Conservation (phyloP, 768 basidiomycete genomes). For the Scleroderma citrinum region DNA sequence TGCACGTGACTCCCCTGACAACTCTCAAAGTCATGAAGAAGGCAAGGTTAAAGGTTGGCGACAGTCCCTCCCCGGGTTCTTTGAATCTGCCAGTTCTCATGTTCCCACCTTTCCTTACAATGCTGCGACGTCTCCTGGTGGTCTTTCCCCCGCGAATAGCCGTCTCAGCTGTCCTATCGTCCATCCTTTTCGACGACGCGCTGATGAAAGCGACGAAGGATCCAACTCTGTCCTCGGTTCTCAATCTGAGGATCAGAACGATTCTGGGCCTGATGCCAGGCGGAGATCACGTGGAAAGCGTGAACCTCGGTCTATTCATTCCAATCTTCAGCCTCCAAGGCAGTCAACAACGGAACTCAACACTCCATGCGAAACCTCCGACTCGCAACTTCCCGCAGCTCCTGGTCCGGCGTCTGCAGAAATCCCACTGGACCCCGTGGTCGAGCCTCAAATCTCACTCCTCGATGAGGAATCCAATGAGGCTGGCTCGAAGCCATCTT, state of each 20-base stretch:
- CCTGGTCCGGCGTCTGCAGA: conserved; percentile 1
- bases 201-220: conserved; percentile 42
- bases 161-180: conserved; percentile 35
- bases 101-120: conserved; percentile 30
- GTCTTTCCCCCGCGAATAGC: conserved; percentile 41
- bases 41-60: conserved; percentile 23
- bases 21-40: conserved; percentile 41
- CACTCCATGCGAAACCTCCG: conserved; percentile 3
- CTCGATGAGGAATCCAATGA: not conserved
- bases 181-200: conserved; percentile 29
- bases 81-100: conserved; percentile 30
- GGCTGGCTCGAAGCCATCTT: not conserved
- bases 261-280: conserved; percentile 17
- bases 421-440: not conserved
- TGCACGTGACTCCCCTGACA: conserved; percentile 42
- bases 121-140: conserved; percentile 21
- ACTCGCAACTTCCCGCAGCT: conserved; percentile 6
- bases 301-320: conserved; percentile 23
- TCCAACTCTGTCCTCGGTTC: conserved; percentile 43
- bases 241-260: conserved; percentile 36
- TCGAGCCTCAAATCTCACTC: conserved; percentile 5
- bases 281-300: conserved; percentile 10
- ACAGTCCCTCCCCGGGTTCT: conserved; percentile 20
- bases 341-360: conserved; percentile 10
- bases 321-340: conserved; percentile 15